Base-by-base conservation (phyloP, 257 asterid genomes). In the Rubia yunnanensis region DNA sequence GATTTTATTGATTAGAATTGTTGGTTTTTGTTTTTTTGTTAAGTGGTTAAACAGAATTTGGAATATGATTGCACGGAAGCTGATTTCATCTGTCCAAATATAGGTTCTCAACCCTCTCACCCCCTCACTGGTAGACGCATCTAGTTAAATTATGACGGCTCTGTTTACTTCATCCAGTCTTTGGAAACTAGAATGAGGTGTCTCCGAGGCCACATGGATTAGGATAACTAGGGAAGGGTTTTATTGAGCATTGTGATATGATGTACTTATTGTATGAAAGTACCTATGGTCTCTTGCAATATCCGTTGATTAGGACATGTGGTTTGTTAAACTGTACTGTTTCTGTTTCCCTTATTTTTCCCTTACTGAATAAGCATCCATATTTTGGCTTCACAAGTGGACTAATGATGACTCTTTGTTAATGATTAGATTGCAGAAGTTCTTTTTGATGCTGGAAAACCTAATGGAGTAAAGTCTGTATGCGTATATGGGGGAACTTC, bases 401-500 rank as follows among this genome's bases (percentile, higher is more conserved):
- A 44, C 69, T 50, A 46, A 72, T 31, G 18, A 2, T 67, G 58
- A 24, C 48, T 41, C 22, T 3, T 44, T 72, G 66, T 79, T 41
- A 50, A 60, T 46, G 55, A 7, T 63, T 44, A 94, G 99, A 94
- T 94, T 72, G 73, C 91, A 17, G 99, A 90, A 77, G 99, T 94
- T 63, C 76, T 94, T 7, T 80, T 78, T 67, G 99, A 90, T 66
- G 95, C 99, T 80, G 99, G 97, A 66, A 85, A 84, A 81, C 88
- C 97, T 54, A 74, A 83, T 72, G 87, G 92, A 18, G 87, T 88
- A 68, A 64, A 54, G 67, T 84, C 97, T 62, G 92, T 94, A 62
- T 90, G 97, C 78, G 34, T 94, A 41, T 94, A 90, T 70, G 99
- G 99, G 69, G 99, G 99, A 76, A 73, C 88, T 73, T 83, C 92